Base-by-base conservation (phyloP, 2,329 filamentous ascomycete species). In the Dactylellina cionopaga region DNA sequence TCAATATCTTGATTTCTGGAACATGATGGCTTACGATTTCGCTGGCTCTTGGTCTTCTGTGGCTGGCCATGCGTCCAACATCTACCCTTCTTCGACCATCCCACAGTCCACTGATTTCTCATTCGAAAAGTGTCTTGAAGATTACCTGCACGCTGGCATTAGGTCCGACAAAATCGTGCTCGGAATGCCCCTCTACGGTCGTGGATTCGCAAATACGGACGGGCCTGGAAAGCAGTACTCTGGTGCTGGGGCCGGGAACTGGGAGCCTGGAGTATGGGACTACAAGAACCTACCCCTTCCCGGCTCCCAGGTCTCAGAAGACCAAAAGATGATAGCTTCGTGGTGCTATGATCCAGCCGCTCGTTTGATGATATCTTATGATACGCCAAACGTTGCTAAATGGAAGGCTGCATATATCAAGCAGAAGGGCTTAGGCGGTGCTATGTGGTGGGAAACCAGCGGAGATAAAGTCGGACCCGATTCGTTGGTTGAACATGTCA, bases 361-460 rank as follows among this genome's bases (percentile, higher is more conserved):
- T 27, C 84, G 84, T 71, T 88, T 86, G 64, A 86, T 98, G 83
- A 85, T 98, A 58, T 90, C 86, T 41, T 98, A 96, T 78, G 90
- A 92, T 78, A 94, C 87, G 0, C 85, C 88, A 0, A 81, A 83
- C 1, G 86, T 92, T 79, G 90, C 88, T 2, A 83, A 83, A 75
- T 79, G 81, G 75, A 98, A 97, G 83, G 88, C 88, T 0, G 82
- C 85, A 6, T 96, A 88, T 79, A 87, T 97, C 78, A 85, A 83
- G 77, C 79, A 85, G 22, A 82, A 85, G 41, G 83, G 86, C 0
- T 84, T 97, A 0, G 93, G 92, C 1, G 94, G 94, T 13, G 92
- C 86, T n/a, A 98, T 98, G 94, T 98, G 92, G 92, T 96, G 91
- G 91, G 94, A 97, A 82, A 92, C 88, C 76, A 94, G 90, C 77